These are phyloP conservation scores for Ustilago curta DNA, from an alignment of 1,284 basidiomycete genomes.

Conservation along the genomic window DNA sequence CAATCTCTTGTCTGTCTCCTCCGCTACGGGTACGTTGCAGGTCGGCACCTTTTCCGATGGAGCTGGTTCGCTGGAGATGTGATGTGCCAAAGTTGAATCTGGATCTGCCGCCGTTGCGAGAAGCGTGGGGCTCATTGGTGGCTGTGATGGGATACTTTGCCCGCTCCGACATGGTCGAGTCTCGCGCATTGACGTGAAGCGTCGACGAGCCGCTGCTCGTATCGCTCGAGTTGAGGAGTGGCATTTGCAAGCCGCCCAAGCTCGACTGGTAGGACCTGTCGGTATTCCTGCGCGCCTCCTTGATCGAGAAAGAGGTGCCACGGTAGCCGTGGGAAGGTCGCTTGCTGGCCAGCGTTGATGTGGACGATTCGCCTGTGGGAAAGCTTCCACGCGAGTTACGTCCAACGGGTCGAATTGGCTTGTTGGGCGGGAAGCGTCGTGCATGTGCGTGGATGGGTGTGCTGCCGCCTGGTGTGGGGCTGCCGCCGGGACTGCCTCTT, in stretches of 20 bases:
- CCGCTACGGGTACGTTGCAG: conserved; percentile 42
- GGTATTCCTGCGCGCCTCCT: conserved; percentile 34
- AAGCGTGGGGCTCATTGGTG: conserved; percentile 14
- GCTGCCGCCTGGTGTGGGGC: conserved; percentile 32
- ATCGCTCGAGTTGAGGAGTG: conserved; percentile 37
- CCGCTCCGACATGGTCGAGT: conserved; percentile 41
- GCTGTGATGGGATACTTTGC: conserved; percentile 44
- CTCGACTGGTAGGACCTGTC: conserved; percentile 35
- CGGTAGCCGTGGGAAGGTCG: conserved; percentile 40
- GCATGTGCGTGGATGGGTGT: conserved; percentile 12
- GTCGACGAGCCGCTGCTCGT: conserved; percentile 46
- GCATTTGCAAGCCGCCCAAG: conserved; percentile 28
- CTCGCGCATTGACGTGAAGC: conserved; percentile 34
- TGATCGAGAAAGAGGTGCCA: conserved; percentile 39
- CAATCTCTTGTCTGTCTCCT: conserved; percentile 21
- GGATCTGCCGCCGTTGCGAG: conserved; percentile 3
- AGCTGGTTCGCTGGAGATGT: conserved; percentile 33
- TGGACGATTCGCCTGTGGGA: conserved; percentile 18
- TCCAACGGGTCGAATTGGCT: conserved; percentile 25
- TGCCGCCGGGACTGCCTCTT: conserved; percentile 27
- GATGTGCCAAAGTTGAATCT: conserved; percentile 29
- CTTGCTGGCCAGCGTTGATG: conserved; percentile 18
- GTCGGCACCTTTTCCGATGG: conserved; percentile 44
- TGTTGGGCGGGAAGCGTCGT: conserved; percentile 40
- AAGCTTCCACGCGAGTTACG: conserved; percentile 35